Conservation (phyloP, 2,329 filamentous ascomycete genomes). For the Fusarium sp. region DNA sequence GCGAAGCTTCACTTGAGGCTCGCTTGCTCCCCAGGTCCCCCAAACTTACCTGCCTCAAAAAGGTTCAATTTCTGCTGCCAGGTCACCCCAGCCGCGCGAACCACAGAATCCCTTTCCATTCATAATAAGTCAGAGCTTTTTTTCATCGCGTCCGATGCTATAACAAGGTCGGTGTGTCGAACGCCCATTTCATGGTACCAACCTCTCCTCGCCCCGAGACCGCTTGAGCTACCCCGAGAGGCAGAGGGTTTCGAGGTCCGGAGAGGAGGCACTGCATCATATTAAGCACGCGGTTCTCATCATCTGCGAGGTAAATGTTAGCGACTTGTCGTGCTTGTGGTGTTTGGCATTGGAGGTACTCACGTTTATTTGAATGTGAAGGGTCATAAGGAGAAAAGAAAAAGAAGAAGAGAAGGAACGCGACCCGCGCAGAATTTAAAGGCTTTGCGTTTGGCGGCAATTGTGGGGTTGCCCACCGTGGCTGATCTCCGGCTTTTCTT, state of each 20-base stretch:
- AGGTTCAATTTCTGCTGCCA: slow-evolving; percentile 18
- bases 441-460: slow-evolving; percentile 37
- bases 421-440: slow-evolving; percentile 57
- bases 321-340: slow-evolving; percentile 8
- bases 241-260: slow-evolving; percentile 85
- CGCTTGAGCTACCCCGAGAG: slow-evolving; percentile 84
- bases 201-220: slow-evolving; percentile 75
- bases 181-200: slow-evolving; percentile 96
- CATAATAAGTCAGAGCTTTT: slow-evolving; percentile 89
- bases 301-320: slow-evolving; percentile 75
- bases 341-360: slow-evolving; percentile 59
- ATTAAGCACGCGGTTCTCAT: slow-evolving; percentile 99
- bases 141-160: slow-evolving; percentile 91
- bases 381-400: slow-evolving; percentile 81
- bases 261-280: slow-evolving; percentile 82
- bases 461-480: slow-evolving; percentile 44
- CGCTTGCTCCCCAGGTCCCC: neutral
- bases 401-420: slow-evolving; percentile 52
- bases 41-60: slow-evolving; percentile 21
- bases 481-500: slow-evolving; percentile 49
- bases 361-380: slow-evolving; percentile 99
- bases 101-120: slow-evolving; percentile 55
- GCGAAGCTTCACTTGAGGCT: slow-evolving; percentile 20
- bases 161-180: slow-evolving; percentile 99
- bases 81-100: slow-evolving; percentile 24